phyloP scores from a whole-genome alignment of 1,139 yeast genomes.

The Saccharomyces hybrid region DNA sequence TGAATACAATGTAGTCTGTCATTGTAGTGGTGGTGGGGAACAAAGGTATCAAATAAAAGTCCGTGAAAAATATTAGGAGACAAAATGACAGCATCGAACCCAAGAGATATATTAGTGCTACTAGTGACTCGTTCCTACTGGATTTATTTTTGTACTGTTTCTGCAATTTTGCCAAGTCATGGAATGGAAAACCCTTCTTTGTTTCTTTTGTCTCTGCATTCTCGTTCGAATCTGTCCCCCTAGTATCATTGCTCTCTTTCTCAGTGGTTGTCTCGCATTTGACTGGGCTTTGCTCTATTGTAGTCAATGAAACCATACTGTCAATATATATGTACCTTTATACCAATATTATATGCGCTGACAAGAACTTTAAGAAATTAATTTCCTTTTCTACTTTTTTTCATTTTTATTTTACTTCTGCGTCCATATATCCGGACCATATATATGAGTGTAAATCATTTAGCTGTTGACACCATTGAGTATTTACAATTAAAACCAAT shows the following conservation, averaged over 20 bases:
- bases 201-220: not conserved
- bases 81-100: slow-evolving; percentile 6
- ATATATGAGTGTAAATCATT: not conserved
- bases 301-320: not conserved
- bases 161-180: slow-evolving; percentile 3
- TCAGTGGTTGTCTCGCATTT: not conserved
- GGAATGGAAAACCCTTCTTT: not conserved
- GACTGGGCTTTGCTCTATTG: not conserved
- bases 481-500: not conserved
- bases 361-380: not conserved
- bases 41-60: slow-evolving; percentile 12
- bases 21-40: slow-evolving; percentile 14
- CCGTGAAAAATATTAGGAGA: slow-evolving; percentile 12
- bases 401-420: not conserved
- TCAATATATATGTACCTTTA: not conserved
- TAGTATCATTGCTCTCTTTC: not conserved
- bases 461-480: not conserved
- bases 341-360: not conserved
- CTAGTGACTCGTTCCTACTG: not conserved
- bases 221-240: not conserved
- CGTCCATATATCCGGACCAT: not conserved
- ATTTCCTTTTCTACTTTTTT: not conserved
- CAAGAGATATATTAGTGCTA: not conserved
- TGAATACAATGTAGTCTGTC: slow-evolving; percentile 17
- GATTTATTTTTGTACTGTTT: not conserved